Evolutionary conservation across 352 stramenopile genomes (phyloP), one percentile per base, ranked within the genome.

Genomic region (Globisporangium recalcitrans): DNA sequence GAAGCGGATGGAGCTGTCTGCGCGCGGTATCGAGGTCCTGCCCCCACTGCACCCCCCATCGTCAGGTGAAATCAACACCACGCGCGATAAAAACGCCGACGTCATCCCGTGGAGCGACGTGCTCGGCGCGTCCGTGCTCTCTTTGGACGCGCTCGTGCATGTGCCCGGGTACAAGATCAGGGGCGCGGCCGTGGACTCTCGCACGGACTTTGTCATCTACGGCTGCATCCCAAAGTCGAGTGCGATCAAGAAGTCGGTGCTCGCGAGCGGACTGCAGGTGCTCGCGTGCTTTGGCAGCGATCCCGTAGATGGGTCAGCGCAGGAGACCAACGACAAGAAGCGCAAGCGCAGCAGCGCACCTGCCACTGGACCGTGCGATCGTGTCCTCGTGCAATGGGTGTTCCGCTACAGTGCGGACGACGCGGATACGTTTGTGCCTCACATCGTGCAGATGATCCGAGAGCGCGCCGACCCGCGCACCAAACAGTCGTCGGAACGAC

Each of bases 301-400:
- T 0, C 44, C 47, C 1, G 46, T 40, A 13, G 22, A 58, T 14
- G 36, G 44, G 29, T 29, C n/a, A 4, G 10, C 2, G 22, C 60
- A 27, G 26, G 40, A 42, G 5, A 38, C 13, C 27, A 65, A 52
- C 24, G 32, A 56, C 32, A 66, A 57, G 34, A 64, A 64, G 47
- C 58, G 58, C 34, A 64, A 64, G 46, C 58, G 58, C 21, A 58
- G 22, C 16, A 56, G 40, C 0, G 42, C 44, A 14, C 53, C 60
- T 2, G 22, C 16, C 9, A 27, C 16, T n/a, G 44, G 42, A 14
- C 38, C 26, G 53, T 55, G 56, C 32, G 36, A 71, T 26, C 34
- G 68, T 60, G 66, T 75, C 53, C 52, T 86, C 26, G 47, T 71
- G 42, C 73, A 85, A 57, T 89, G 77, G 77, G 71, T 78, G 10